Percentiles rank a stretch among this genome's conserved stretches.
Conservation (phyloP, 768 basidiomycete genomes). For the Boletellus sp. region DNA sequence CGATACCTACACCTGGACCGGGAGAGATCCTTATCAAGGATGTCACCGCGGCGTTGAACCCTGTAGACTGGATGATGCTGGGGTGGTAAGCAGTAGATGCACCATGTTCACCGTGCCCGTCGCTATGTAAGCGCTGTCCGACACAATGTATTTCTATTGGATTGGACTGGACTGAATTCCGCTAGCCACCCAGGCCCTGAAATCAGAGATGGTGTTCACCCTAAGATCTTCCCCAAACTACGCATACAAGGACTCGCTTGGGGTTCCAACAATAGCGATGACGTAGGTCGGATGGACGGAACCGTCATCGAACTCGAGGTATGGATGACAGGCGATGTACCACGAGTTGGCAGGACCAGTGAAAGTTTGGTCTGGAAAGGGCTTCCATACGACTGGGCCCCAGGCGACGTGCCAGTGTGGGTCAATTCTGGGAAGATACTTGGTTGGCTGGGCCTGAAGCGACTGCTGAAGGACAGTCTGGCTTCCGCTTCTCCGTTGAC, state of each 20-base stretch:
- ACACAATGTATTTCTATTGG: not conserved
- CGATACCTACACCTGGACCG: no score
- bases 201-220: conserved; percentile 1
- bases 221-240: conserved; percentile 1
- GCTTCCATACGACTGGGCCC: conserved; percentile 16
- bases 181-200: not conserved
- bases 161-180: not conserved
- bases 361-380: not conserved
- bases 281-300: conserved; percentile 6
- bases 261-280: conserved; percentile 12
- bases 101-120: not conserved
- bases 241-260: not conserved
- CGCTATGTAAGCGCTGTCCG: not conserved
- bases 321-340: no score
- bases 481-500: not conserved
- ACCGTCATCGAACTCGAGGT: no score
- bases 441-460: not conserved
- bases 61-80: no score
- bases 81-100: conserved; percentile 1
- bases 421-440: not conserved
- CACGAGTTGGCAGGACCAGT: no score
- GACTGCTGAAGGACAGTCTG: not conserved
- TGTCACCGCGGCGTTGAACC: no score
- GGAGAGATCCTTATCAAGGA: no score
- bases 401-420: conserved; percentile 9